Base-by-base conservation (phyloP, 2,329 filamentous ascomycete genomes). In the Xylaria sp. region DNA sequence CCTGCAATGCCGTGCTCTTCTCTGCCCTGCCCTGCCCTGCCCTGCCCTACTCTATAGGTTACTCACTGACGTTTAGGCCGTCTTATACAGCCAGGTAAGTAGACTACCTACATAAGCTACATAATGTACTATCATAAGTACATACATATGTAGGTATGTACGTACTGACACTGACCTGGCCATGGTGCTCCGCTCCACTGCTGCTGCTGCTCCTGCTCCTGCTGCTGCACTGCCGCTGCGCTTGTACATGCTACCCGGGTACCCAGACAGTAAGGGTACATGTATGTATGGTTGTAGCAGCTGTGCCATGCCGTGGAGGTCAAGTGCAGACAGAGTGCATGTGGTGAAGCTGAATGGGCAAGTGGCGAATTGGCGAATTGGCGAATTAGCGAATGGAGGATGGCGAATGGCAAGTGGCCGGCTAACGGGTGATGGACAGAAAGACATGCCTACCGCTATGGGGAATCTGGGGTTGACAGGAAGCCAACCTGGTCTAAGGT, bases 401-500 rank as follows among this genome's bases (percentile, higher is more conserved):
- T 57, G 25, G 56, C 44, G 29, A 33, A 53, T 55, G 42, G 56
- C 20, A 1, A 45, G 27, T 11, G 22, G 38, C 3, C 13, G 49
- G 49, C 4, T 13, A 29, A 22, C 44, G 36, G 57, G 29, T 49
- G 45, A 54, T 20, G 58, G 59, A 44, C 42, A 42, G 53, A 33
- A 51, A 51, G 31, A 42, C 58, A 59, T 53, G 39, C 20, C 36
- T 45, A 31, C 59, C 44, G 25, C 55, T 44, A 57, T 50, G 49
- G 49, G 36, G 53, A 69, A 59, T 62, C 61, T 51, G 64, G 67
- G 64, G 61, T 67, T 64, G 60, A 38, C 51, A 38, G 50, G 42
- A 64, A 47, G 20, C 50, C 50, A 64, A 61, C 38, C 63, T 59
- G 56, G 66, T 56, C 58, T 47, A n/a, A n/a, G n/a, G n/a, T n/a